Evolutionary conservation across 169 alveolate species (phyloP), one percentile per base, ranked within the genome.

Genomic region (Cryptosporidium parvum): DNA sequence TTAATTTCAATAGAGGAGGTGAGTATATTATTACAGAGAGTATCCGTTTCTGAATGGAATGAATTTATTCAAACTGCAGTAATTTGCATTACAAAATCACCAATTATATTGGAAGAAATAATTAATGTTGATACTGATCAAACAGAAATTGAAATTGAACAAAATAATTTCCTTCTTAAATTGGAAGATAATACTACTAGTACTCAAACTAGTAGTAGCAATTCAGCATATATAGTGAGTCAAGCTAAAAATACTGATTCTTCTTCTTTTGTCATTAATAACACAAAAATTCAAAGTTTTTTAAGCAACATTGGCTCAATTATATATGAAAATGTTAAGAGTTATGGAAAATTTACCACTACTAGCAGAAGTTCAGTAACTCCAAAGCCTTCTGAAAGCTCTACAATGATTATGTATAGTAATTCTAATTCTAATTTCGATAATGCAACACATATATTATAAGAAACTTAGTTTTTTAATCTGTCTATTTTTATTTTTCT

Each of bases 11-110:
- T 80, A 23, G 89, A 80, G n/a, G 73, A 42, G 53, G 69, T 80
- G 10, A 80, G 89, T 9, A 80, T 80, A 23, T 26, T 80, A 80
- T 29, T 80, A 26, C 89, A 80, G 37, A 80, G 89, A 80, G 59
- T 65, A 8, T 61, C 69, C 44, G 75, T 39, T 23, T 44, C 75
- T 3, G 75, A 80, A n/a, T 80, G 89, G 89, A 80, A 80, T 65
- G 89, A 80, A 16, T 80, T 80, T 62, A 80, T 80, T n/a, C 56
- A 80, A 12, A 65, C 70, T 12, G 70, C 68, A 44, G 42, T 56
- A 45, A 18, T 80, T 23, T 80, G 89, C 59, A 61, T 80, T 31
- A 65, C 75, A 62, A 44, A 65, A 21, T 26, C 89, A 26, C 86
- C 86, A 23, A 18, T 65, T 26, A 37, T 37, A 1, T 33, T 14